A percentile compares a stretch with the other conserved stretches of the same genome.
Evolutionary conservation across 2,329 filamentous ascomycete genomes (phyloP).

Genomic region (Mycosphaerella sp.): DNA sequence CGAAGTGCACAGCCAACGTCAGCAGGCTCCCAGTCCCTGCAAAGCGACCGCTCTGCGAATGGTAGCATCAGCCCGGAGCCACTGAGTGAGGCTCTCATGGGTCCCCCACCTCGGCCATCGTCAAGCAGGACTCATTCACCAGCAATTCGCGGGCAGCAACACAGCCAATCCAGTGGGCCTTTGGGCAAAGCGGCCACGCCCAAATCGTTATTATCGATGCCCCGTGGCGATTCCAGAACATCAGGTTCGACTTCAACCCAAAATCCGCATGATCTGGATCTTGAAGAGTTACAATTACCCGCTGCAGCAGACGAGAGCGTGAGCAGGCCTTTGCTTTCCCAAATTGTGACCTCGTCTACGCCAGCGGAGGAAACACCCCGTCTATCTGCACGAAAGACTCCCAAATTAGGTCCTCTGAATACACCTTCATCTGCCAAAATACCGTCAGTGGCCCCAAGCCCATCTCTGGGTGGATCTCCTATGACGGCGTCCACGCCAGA

Average conservation of each 20-base stretch:
- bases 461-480: constrained; percentile 43
- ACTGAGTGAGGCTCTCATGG: constrained; percentile 43
- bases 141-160: constrained; percentile 54
- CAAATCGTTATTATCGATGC: constrained; percentile 32
- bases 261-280: constrained; percentile 17
- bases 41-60: constrained; percentile 38
- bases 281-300: constrained; percentile 65
- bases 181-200: constrained; percentile 29
- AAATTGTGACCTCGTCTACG: constrained; percentile 47
- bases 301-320: constrained; percentile 54
- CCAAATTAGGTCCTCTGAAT: constrained; percentile 55
- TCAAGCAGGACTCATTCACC: constrained; percentile 60
- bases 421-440: constrained; percentile 38
- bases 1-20: constrained; percentile 25
- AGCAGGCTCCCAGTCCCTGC: constrained; percentile 21
- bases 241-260: background rate
- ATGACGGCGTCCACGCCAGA: constrained; percentile 42
- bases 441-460: constrained; percentile 46
- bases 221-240: constrained; percentile 1
- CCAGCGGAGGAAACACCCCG: constrained; percentile 50
- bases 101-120: constrained; percentile 56
- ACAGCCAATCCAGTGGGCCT: constrained; percentile 8
- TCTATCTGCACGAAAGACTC: constrained; percentile 61
- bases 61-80: constrained; percentile 49
- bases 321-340: constrained; percentile 37